Evolutionary conservation across 768 basidiomycete genomes (phyloP), one percentile per base, ranked within the genome.

Genomic region (Psilocybe sp.): DNA sequence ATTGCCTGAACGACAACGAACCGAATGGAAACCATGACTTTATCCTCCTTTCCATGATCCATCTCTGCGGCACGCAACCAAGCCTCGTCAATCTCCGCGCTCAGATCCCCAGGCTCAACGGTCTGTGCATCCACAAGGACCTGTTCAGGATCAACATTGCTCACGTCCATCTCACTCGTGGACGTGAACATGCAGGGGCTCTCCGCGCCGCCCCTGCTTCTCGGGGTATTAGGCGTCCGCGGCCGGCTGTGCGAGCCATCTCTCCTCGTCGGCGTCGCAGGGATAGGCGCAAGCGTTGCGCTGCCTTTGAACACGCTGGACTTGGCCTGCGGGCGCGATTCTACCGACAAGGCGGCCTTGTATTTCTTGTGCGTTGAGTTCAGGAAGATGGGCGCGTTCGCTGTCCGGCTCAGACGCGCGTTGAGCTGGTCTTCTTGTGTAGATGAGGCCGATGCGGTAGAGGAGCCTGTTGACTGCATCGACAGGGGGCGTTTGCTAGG

Each of bases 1-100:
- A 7, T 18, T 15, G 2, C 14, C 35, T 40, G 5, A 19, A 28
- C 44, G 52, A 16, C 37, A n/a, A 51, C 64, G 44, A 54, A 89
- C 88, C 89, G 77, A 56, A 93, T 76, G 19, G 90, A 91, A 16
- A 92, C 90, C 65, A 92, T 82, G 40, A 92, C 91, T 64, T 92
- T 92, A 64, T 92, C 89, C 47, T 89, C 81, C 45, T 79, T 81
- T n/a, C 85, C 84, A 52, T 84, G 79, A 44, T 83, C 76, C 12
- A 64, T 64, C 1, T 68, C 64, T 1, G 64, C 61, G n/a, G 65
- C 67, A 47, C 69, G 54, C 13, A 82, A 60, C 71, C 76, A 71
- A 19, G 73, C 71, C 47, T 84, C 82, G 47, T 89, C 89, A 1
- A 89, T 72, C 46, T 86, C 86, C 0, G 67, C 85, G 9, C 83